A percentile compares a stretch with the other conserved stretches of the same genome.
Conservation (phyloP, 148 eudicot species). For the Heliosperma pusillum region DNA sequence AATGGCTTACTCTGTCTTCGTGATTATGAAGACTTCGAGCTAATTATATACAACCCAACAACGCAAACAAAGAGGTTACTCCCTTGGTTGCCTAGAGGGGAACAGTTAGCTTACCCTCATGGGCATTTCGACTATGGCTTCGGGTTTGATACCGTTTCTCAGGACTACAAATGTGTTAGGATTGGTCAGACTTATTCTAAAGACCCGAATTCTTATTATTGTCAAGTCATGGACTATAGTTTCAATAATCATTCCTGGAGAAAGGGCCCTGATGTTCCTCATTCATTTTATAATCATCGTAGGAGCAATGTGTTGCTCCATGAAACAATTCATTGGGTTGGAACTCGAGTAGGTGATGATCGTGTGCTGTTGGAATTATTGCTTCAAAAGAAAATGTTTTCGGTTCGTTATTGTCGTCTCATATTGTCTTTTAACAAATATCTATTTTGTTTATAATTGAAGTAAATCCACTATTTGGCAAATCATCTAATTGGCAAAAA, state of each 20-base stretch:
- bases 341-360: not conserved
- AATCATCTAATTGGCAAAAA: too few relatives aligned
- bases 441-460: too few relatives aligned
- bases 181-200: not conserved
- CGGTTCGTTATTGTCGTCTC: too few relatives aligned
- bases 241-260: constrained; percentile 9
- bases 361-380: too few relatives aligned
- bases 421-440: too few relatives aligned
- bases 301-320: constrained; percentile 1
- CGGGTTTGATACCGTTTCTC: constrained; percentile 6
- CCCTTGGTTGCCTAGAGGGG: not conserved
- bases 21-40: not conserved
- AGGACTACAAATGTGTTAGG: constrained; percentile 25
- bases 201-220: not conserved
- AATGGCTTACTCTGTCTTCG: constrained; percentile 21
- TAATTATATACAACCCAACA: constrained; percentile 19
- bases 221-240: constrained; percentile 26
- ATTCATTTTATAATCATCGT: not conserved
- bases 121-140: constrained; percentile 3
- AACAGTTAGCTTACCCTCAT: not conserved
- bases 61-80: constrained; percentile 15
- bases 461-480: too few relatives aligned
- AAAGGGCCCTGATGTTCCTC: constrained; percentile 10
- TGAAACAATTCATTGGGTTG: constrained; percentile 20
- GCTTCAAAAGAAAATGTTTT: too few relatives aligned